These are phyloP conservation scores for Colletotrichum sidae DNA, from an alignment of 2,329 filamentous ascomycete species.

Conservation along the genomic window DNA sequence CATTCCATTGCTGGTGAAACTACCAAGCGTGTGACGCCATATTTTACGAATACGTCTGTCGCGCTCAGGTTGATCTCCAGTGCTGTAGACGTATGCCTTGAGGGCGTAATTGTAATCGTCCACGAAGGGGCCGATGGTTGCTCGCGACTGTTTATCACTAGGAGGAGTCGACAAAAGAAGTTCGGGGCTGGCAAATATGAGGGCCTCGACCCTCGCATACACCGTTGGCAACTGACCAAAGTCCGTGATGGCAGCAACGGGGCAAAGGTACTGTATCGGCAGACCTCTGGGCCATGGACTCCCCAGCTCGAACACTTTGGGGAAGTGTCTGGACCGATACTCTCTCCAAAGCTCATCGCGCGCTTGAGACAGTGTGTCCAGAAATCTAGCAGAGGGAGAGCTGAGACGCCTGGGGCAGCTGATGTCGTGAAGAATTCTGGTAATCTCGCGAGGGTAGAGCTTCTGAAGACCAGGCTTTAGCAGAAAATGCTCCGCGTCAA, in stretches of 20 bases:
- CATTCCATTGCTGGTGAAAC: neutral
- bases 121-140: conserved; percentile 6
- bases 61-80: neutral
- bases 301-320: conserved; percentile 2
- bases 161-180: neutral
- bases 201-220: neutral
- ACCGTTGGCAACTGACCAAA: neutral
- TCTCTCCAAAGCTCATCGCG: conserved; percentile 13
- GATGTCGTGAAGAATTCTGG: neutral
- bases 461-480: neutral
- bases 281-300: conserved; percentile 12
- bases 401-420: neutral
- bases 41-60: conserved; percentile 9
- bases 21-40: conserved; percentile 14
- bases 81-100: neutral
- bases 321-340: conserved; percentile 8
- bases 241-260: neutral
- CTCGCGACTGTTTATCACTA: neutral
- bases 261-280: conserved; percentile 2
- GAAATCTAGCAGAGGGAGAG: conserved; percentile 2
- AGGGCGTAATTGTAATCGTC: conserved; percentile 15
- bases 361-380: conserved; percentile 5
- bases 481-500: neutral
- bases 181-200: conserved; percentile 1
- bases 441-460: conserved; percentile 1